phyloP scores from a whole-genome alignment of 148 eudicot species.

The Vaccinium myrtillus region DNA sequence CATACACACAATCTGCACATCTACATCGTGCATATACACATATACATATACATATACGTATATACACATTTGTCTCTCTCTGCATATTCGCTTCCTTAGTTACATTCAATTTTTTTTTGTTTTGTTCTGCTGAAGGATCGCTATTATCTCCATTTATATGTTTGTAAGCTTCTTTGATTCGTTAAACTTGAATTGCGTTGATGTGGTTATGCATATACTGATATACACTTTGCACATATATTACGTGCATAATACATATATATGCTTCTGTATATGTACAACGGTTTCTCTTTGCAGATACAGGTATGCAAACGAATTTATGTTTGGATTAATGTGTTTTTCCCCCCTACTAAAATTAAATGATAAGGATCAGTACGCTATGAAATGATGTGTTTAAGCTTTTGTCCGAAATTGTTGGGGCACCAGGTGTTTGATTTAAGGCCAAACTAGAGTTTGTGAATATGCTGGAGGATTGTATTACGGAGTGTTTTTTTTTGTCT shows the following conservation, averaged over 20 bases:
- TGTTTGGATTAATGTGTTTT: no score
- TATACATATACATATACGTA: no score
- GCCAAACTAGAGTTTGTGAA: conserved; percentile 29
- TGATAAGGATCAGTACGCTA: no score
- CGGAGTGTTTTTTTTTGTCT: no score
- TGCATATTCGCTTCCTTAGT: neutral
- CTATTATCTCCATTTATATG: neutral
- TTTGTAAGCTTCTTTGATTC: neutral
- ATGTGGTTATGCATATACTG: neutral
- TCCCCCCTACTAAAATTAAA: no score
- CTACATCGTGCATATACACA: neutral
- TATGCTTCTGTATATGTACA: neutral
- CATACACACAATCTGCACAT: neutral
- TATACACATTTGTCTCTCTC: neutral
- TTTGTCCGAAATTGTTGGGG: conserved; percentile 1
- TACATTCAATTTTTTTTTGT: neutral
- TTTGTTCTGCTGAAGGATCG: neutral
- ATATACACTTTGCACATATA: neutral
- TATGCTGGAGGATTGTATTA: neutral
- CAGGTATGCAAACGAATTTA: neutral
- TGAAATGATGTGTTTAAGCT: neutral
- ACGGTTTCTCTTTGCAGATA: neutral
- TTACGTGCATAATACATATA: neutral
- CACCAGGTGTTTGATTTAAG: conserved; percentile 28
- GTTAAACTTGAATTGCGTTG: neutral